Evolutionary conservation across 1,284 basidiomycete species (phyloP), one percentile per base, ranked within the genome.

Genomic region (Moesziomyces parantarcticus): DNA sequence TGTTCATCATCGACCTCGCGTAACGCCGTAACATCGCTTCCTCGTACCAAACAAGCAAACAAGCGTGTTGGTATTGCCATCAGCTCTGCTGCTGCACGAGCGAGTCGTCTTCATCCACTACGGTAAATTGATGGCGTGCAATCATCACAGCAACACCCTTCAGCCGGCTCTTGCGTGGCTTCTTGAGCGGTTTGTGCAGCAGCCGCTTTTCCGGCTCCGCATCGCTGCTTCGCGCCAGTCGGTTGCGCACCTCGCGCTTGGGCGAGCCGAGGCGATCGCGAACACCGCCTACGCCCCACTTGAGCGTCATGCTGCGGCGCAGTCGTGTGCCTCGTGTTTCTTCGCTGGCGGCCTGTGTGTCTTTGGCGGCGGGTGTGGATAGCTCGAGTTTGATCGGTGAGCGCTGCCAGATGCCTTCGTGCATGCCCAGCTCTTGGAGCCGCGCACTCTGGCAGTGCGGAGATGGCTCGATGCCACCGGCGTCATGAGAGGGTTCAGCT

Each of bases 51-150:
- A n/a, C n/a, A n/a, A n/a, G n/a, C n/a, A n/a, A n/a, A 29, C 26
- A 32, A 18, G 16, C 34, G 11, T 16, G 14, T 13, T 36, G 34
- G 34, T 5, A 36, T 36, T 18, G 34, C 14, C 4, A 18, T 18
- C 46, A 47, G 43, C 11, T 39, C 29, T 43, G n/a, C 44, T 2
- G 49, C 40, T 48, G 16, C 8, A 61, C 32, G 16, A 70, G 39
- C 22, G 67, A 70, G 40, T 70, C 61, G 25, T 70, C 67, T 39
- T 70, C 67, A 39, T 70, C 67, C 8, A 70, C 67, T 14, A 70
- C 67, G 2, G 67, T 64, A 42, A 70, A 70, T 22, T 50, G 41
- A 40, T 70, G 57, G 23, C 67, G 34, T 5, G 56, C 67, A 10
- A 64, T 53, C 57, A 64, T 59, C 23, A 70, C 54, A 13, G 67